phyloP scores from a whole-genome alignment of 2,329 filamentous ascomycete species.

The Gnomoniopsis smithogilvyi region DNA sequence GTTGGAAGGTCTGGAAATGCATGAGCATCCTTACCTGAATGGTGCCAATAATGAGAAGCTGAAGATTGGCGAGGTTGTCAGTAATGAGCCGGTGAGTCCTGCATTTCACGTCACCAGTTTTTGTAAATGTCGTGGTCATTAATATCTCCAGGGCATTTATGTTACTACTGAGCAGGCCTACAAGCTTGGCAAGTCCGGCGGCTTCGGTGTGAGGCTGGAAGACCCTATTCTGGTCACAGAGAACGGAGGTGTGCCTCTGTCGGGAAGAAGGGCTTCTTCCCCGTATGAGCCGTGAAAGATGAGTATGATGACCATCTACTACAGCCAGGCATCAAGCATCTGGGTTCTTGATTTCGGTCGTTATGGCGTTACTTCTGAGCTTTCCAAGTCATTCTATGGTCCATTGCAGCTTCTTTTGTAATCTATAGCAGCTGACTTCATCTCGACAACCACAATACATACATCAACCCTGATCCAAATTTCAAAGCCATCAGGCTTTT shows the following conservation, averaged over 20 bases:
- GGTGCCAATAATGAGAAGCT: conserved; percentile 28
- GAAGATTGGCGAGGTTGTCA: conserved; percentile 23
- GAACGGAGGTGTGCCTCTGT: conserved; percentile 25
- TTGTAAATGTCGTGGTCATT: neutral
- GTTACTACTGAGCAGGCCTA: conserved; percentile 28
- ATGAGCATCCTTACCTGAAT: conserved; percentile 29
- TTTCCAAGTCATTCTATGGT: neutral
- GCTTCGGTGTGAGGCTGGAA: conserved; percentile 27
- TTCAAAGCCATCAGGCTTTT: too few species aligned
- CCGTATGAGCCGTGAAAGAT: conserved; percentile 24
- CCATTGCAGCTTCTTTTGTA: neutral
- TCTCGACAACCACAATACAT: too few species aligned
- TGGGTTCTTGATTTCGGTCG: neutral
- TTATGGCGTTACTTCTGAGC: neutral
- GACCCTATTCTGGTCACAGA: conserved; percentile 28
- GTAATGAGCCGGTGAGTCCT: conserved; percentile 27
- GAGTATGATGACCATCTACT: neutral
- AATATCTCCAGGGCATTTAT: conserved; percentile 24
- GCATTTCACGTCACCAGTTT: neutral
- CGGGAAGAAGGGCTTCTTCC: conserved; percentile 26
- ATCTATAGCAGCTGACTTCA: neutral
- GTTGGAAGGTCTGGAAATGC: conserved; percentile 20
- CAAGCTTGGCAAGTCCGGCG: conserved; percentile 21
- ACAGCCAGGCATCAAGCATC: neutral
- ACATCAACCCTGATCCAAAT: too few species aligned